These are phyloP conservation scores for Colletotrichum cereale DNA, from an alignment of 2,329 filamentous ascomycete genomes.

Conservation along the genomic window DNA sequence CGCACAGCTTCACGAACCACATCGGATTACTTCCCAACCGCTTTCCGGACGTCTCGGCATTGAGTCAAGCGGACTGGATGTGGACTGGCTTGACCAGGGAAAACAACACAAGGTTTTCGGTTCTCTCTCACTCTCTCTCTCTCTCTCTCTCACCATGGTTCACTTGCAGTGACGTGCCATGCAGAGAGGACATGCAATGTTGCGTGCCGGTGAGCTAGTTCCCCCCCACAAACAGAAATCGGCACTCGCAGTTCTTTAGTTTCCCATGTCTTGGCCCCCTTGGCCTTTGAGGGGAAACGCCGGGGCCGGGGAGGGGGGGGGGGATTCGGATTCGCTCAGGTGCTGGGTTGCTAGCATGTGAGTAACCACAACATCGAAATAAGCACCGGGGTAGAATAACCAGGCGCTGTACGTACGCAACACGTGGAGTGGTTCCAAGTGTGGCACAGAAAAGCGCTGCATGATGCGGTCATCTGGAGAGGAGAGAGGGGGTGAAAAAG, in stretches of 20 bases:
- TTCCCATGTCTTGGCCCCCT: constrained; percentile 35
- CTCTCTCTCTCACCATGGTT: neutral
- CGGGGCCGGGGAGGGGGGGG: too few species aligned
- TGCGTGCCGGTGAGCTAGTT: constrained; percentile 26
- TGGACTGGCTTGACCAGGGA: constrained; percentile 1
- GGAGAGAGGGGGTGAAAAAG: constrained; percentile 19
- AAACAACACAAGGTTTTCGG: constrained; percentile 23
- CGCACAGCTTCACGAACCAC: constrained; percentile 19
- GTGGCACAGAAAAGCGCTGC: constrained; percentile 20
- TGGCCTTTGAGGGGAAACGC: constrained; percentile 5
- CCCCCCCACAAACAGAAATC: constrained; percentile 16
- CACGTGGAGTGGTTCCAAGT: constrained; percentile 34
- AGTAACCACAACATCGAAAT: constrained; percentile 32
- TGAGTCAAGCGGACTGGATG: constrained; percentile 24
- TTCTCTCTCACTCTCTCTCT: neutral
- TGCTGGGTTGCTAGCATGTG: constrained; percentile 15
- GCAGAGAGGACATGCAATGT: constrained; percentile 22
- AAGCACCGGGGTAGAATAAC: constrained; percentile 17
- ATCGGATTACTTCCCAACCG: constrained; percentile 25
- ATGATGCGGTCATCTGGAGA: constrained; percentile 39
- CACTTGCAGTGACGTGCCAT: constrained; percentile 25
- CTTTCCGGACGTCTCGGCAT: constrained; percentile 34
- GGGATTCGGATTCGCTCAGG: neutral
- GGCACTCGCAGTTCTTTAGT: constrained; percentile 22
- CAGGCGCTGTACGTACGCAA: neutral